Evolutionary conservation across 306 rosid genomes (phyloP), one percentile per base, ranked within the genome.

Genomic region (Vigna reflexopilosa): DNA sequence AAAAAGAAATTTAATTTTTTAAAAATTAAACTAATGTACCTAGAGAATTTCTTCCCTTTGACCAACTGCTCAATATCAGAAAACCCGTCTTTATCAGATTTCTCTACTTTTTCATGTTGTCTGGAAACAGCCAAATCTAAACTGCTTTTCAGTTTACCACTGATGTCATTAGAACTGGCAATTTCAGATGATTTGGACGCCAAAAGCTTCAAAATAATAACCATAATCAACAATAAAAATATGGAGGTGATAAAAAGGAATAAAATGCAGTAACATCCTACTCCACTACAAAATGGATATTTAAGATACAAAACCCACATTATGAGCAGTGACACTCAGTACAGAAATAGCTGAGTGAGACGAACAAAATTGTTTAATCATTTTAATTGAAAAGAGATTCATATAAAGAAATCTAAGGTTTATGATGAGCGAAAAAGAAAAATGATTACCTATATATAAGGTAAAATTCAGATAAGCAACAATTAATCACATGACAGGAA

Each of bases 51-150:
- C 64, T 71, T 82, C 48, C 42, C 74, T 59, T 82, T 50, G 51
- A 85, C 74, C 59, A 85, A 51, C 54, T 8, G 73, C 84, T 79
- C 86, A 24, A 85, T 79, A 57, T 82, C 86, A 20, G 80, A 85
- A 71, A 85, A 54, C 73, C 13, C 76, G 55, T 32, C 58, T 32
- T 75, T 72, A 68, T 79, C 80, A 51, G 81, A 69, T 51, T 50
- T 76, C 54, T 79, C 82, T 79, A 22, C 73, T 42, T 75, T 79
- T 51, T 71, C 71, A 50, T 65, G 70, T 40, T 17, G 69, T 22
- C 52, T 79, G 55, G 32, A 52, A 51, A 75, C 28, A 70, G 15
- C 73, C 52, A 49, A 6, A 45, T 61, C 84, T 70, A 70, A 42
- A 40, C 70, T 78, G 36, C 45, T 59, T 67, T 22, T 78, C 54